phyloP scores from a whole-genome alignment of 129 eudicot species.

The Pseudognaphalium luteoalbum region DNA sequence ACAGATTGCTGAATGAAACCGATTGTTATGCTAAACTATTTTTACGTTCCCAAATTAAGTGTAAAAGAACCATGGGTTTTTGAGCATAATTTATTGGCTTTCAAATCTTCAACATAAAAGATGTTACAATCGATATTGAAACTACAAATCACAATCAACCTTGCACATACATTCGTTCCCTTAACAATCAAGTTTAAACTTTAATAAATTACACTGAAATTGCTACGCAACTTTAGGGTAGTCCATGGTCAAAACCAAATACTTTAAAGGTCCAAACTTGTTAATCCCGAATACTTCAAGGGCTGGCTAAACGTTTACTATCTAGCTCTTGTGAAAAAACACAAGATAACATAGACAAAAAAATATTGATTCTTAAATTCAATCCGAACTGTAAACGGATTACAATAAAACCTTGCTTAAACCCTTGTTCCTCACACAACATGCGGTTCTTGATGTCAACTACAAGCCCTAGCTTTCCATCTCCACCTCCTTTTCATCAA shows the following conservation, averaged over 20 bases:
- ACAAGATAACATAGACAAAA: conserved; percentile 30
- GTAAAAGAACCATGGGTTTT: too few species aligned
- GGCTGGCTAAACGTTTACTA: not conserved
- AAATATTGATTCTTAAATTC: not conserved
- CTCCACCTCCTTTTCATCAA: conserved; percentile 32
- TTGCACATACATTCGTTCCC: not conserved
- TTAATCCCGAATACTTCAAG: conserved; percentile 13
- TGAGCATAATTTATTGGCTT: not conserved
- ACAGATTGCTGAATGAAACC: too few species aligned
- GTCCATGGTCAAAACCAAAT: not conserved
- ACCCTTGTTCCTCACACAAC: conserved; percentile 28
- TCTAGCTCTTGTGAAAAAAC: not conserved
- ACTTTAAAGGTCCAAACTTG: conserved; percentile 17
- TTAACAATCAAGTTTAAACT: too few species aligned
- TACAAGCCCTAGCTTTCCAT: conserved; percentile 38
- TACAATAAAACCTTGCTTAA: conserved; percentile 47
- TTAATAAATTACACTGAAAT: not conserved
- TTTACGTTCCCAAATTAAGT: too few species aligned
- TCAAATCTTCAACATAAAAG: not conserved
- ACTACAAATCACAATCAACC: not conserved
- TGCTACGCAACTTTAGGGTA: not conserved
- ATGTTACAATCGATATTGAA: not conserved
- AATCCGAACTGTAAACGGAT: not conserved
- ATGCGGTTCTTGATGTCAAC: conserved; percentile 44
- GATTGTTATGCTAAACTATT: too few species aligned